These are phyloP conservation scores for Carex kokanica DNA, from an alignment of 176 grass and related monocot species.

Conservation along the genomic window DNA sequence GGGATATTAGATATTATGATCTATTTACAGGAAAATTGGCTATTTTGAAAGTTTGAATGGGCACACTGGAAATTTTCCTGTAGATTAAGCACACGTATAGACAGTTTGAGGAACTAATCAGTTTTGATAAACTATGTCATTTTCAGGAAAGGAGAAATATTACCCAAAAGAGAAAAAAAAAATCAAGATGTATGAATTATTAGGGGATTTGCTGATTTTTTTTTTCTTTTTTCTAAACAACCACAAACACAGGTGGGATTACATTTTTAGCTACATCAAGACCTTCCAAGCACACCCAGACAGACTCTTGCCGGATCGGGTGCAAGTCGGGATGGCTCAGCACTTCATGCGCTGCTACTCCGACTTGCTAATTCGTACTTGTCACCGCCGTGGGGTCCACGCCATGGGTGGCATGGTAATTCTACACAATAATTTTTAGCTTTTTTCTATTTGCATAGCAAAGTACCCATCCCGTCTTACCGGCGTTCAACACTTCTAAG, in stretches of 20 bases:
- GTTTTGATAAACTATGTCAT: background rate
- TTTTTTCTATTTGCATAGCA: background rate
- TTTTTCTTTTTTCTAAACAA: background rate
- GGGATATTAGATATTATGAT: too few relatives aligned
- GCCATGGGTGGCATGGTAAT: conserved; percentile 98
- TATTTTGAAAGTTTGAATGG: too few relatives aligned
- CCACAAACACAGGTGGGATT: conserved; percentile 62
- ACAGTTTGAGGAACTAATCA: background rate
- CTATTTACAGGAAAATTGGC: too few relatives aligned
- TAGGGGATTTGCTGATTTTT: background rate
- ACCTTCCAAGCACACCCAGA: conserved; percentile 71
- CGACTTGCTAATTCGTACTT: conserved; percentile 82
- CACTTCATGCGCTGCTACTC: conserved; percentile 99
- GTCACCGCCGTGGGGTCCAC: conserved; percentile 80
- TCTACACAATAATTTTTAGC: background rate
- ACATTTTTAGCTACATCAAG: conserved; percentile 99
- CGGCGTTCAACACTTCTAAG: background rate
- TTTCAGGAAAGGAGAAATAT: background rate
- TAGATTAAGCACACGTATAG: background rate
- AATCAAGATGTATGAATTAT: background rate
- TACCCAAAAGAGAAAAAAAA: background rate
- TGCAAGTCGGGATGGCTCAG: conserved; percentile 83
- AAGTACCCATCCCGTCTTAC: background rate
- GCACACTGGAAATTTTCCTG: too few relatives aligned
- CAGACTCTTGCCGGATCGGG: conserved; percentile 88